A percentile compares a stretch with the other conserved stretches of the same genome.
These are phyloP conservation scores for Metschnikowia continentalis DNA, from an alignment of 805 yeast genomes.

Conservation along the genomic window DNA sequence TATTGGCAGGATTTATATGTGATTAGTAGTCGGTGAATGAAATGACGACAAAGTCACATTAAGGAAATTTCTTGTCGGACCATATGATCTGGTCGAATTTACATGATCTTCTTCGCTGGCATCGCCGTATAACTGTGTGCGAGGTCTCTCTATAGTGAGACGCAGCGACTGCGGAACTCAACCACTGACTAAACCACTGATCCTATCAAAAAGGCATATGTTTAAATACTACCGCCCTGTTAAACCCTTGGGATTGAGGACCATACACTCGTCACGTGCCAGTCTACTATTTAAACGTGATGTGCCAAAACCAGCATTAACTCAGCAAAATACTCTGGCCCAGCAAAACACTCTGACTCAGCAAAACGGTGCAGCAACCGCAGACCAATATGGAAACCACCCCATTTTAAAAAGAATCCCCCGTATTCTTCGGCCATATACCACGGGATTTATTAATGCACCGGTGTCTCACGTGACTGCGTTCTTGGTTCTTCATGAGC, in stretches of 20 bases:
- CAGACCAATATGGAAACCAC: slow-evolving; percentile 14
- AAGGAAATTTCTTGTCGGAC: background rate
- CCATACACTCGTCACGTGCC: background rate
- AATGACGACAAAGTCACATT: too few relatives aligned
- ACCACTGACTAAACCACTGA: background rate
- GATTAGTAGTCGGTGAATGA: too few relatives aligned
- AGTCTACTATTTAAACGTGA: background rate
- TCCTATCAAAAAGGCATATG: background rate
- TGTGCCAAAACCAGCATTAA: background rate
- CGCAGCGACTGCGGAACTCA: background rate
- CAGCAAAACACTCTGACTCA: background rate
- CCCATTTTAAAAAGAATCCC: slow-evolving; percentile 45
- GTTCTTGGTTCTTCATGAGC: slow-evolving; percentile 66
- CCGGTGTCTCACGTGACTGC: slow-evolving; percentile 61
- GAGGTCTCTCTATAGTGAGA: background rate
- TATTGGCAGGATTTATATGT: background rate
- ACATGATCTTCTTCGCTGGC: background rate
- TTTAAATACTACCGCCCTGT: background rate
- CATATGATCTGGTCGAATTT: background rate
- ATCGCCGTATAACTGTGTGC: background rate
- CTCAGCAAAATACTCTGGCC: background rate
- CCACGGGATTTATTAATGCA: slow-evolving; percentile 46
- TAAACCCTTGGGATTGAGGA: background rate
- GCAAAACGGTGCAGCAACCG: background rate
- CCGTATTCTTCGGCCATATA: slow-evolving; percentile 46